Percentiles rank a stretch among this genome's conserved stretches.
Conservation (phyloP, 192 early-diverging fungal species). For the Geranomyces variabilis region DNA sequence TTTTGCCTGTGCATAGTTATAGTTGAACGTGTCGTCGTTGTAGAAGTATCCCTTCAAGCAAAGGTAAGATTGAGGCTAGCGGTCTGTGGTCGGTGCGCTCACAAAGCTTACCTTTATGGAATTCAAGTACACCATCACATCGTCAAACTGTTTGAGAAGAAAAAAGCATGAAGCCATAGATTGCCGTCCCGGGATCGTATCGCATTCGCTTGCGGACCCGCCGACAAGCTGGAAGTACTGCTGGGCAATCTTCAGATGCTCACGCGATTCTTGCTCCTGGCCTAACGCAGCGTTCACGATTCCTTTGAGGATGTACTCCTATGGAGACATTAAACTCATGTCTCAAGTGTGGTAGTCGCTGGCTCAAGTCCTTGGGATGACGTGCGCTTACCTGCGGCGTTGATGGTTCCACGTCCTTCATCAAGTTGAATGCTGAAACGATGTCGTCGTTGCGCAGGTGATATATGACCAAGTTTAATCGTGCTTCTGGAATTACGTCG, state of each 20-base stretch:
- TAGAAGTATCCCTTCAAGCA: constrained; percentile 61
- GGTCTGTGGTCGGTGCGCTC: not conserved
- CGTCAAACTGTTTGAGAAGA: constrained; percentile 65
- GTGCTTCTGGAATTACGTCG: constrained; percentile 65
- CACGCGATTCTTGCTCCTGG: constrained; percentile 64
- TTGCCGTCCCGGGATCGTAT: constrained; percentile 66
- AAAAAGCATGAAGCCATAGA: constrained; percentile 70
- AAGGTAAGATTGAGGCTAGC: not conserved
- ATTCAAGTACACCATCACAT: constrained; percentile 66
- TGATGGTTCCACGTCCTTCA: constrained; percentile 67
- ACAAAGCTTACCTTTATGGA: constrained; percentile 57
- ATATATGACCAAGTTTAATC: constrained; percentile 64
- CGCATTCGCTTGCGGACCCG: constrained; percentile 62
- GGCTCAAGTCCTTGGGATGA: too few species aligned
- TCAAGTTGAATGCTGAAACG: constrained; percentile 58
- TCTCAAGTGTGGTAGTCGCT: too few species aligned
- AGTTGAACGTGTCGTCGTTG: constrained; percentile 71
- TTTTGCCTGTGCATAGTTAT: constrained; percentile 66
- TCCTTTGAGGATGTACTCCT: constrained; percentile 67
- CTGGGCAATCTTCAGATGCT: constrained; percentile 66
- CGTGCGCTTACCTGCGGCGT: constrained; percentile 49
- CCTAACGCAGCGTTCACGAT: constrained; percentile 65
- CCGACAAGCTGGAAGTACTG: constrained; percentile 69
- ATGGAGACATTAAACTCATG: not conserved
- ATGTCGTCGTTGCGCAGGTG: constrained; percentile 63